These are phyloP conservation scores for Fusarium begoniae DNA, from an alignment of 2,329 filamentous ascomycete genomes.

Conservation along the genomic window DNA sequence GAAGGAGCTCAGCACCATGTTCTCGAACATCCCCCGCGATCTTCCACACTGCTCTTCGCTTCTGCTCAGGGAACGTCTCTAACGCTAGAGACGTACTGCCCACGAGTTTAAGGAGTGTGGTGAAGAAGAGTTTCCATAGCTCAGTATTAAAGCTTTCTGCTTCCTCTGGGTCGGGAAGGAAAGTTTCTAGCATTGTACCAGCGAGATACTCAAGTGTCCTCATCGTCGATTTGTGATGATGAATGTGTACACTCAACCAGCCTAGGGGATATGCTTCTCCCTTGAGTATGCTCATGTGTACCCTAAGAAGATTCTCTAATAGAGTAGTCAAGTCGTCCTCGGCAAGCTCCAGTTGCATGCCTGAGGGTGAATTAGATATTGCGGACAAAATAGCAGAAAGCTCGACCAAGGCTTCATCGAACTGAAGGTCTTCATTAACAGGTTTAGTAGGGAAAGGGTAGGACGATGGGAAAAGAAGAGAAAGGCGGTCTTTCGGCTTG, in stretches of 20 bases:
- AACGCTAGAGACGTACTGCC: constrained; percentile 88
- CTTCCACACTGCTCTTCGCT: constrained; percentile 96
- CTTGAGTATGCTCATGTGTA: constrained; percentile 87
- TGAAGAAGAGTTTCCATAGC: constrained; percentile 93
- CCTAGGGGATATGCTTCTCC: constrained; percentile 88
- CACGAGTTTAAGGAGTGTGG: constrained; percentile 86
- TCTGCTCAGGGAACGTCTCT: constrained; percentile 97
- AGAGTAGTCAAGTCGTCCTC: constrained; percentile 79
- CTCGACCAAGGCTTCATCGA: constrained; percentile 90
- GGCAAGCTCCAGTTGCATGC: constrained; percentile 78
- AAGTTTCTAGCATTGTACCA: constrained; percentile 80
- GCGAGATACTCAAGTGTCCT: constrained; percentile 84
- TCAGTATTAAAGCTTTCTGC: constrained; percentile 92
- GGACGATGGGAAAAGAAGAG: constrained; percentile 85
- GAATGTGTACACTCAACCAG: constrained; percentile 95
- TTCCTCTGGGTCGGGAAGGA: constrained; percentile 89
- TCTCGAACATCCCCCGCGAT: constrained; percentile 97
- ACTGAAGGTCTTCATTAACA: constrained; percentile 67
- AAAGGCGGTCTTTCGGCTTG: constrained; percentile 72
- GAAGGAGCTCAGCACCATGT: constrained; percentile 85
- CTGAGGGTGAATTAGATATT: constrained; percentile 74
- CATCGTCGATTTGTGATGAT: constrained; percentile 91
- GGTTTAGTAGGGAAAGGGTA: constrained; percentile 87
- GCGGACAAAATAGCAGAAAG: constrained; percentile 88
- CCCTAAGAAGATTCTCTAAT: constrained; percentile 80